These are phyloP conservation scores for Myxozyma neotropica DNA, from an alignment of 805 yeast species.

Conservation along the genomic window DNA sequence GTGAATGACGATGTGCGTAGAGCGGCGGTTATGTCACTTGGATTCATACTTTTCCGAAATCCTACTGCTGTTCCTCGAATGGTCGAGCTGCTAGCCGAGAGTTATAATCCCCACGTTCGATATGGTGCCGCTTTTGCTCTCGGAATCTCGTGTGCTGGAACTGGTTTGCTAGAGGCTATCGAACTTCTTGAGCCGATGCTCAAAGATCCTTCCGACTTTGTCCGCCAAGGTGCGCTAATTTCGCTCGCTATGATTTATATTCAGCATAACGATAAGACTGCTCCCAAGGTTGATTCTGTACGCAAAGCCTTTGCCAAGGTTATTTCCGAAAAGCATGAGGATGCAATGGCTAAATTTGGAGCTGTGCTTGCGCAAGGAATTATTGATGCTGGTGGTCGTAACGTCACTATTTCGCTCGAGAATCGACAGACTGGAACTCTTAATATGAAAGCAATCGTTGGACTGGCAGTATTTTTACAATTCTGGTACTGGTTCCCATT, in stretches of 20 bases:
- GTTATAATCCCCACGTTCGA: slow-evolving; percentile 97
- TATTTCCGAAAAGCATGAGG: slow-evolving; percentile 88
- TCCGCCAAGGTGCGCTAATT: slow-evolving; percentile 95
- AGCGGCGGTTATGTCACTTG: slow-evolving; percentile 89
- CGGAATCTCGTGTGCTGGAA: slow-evolving; percentile 96
- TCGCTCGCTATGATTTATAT: slow-evolving; percentile 89
- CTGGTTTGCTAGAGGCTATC: slow-evolving; percentile 82
- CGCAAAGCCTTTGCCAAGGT: slow-evolving; percentile 74
- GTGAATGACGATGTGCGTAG: slow-evolving; percentile 96
- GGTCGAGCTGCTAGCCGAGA: slow-evolving; percentile 87
- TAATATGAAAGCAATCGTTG: slow-evolving; percentile 89
- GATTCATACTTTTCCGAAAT: slow-evolving; percentile 87
- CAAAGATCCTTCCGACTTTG: slow-evolving; percentile 94
- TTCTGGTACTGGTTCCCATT: slow-evolving; percentile 99
- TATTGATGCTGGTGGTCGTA: slow-evolving; percentile 97
- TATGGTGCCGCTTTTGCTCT: slow-evolving; percentile 97
- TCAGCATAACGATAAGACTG: slow-evolving; percentile 79
- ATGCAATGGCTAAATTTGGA: slow-evolving; percentile 95
- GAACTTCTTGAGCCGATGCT: slow-evolving; percentile 91
- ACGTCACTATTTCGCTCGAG: slow-evolving; percentile 90
- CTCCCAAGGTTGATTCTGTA: slow-evolving; percentile 76
- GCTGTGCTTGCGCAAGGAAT: slow-evolving; percentile 97
- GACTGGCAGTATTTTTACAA: slow-evolving; percentile 84
- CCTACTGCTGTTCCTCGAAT: slow-evolving; percentile 92
- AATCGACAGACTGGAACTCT: slow-evolving; percentile 86